phyloP scores from a whole-genome alignment of 2,329 filamentous ascomycete genomes.

The Alternaria panax region DNA sequence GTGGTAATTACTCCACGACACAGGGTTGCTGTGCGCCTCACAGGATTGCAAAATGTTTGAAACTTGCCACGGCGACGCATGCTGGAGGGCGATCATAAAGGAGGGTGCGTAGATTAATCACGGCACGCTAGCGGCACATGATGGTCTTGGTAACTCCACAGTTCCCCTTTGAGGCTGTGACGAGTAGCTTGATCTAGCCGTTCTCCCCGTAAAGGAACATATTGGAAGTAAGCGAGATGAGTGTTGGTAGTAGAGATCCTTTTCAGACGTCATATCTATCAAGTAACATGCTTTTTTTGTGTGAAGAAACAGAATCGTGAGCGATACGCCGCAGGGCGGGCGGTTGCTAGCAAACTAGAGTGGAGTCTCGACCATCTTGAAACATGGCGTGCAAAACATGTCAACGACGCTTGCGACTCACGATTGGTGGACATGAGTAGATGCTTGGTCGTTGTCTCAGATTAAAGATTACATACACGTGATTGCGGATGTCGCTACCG shows the following conservation, averaged over 20 bases:
- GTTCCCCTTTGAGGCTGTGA: conserved; percentile 14
- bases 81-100: conserved; percentile 35
- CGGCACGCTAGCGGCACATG: conserved; percentile 34
- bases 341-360: conserved; percentile 9
- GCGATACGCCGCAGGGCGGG: conserved; percentile 1
- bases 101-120: conserved; percentile 40
- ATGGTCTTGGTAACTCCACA: conserved; percentile 15
- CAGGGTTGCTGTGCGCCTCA: conserved; percentile 18
- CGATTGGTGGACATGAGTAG: conserved; percentile 33
- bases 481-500: conserved; percentile 21
- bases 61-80: conserved; percentile 28
- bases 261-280: not conserved
- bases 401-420: not conserved
- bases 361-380: conserved; percentile 15
- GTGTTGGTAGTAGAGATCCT: not conserved
- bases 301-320: not conserved
- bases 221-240: conserved; percentile 6
- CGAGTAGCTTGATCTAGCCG: conserved; percentile 4
- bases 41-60: conserved; percentile 20
- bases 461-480: conserved; percentile 26
- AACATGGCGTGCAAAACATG: conserved; percentile 18
- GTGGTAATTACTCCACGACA: conserved; percentile 27
- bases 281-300: not conserved
- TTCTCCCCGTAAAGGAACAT: conserved; percentile 1
- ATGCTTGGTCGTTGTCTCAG: conserved; percentile 23